Evolutionary conservation across 2,329 filamentous ascomycete species (phyloP), one percentile per base, ranked within the genome.

Genomic region (Byssochlamys sp.): DNA sequence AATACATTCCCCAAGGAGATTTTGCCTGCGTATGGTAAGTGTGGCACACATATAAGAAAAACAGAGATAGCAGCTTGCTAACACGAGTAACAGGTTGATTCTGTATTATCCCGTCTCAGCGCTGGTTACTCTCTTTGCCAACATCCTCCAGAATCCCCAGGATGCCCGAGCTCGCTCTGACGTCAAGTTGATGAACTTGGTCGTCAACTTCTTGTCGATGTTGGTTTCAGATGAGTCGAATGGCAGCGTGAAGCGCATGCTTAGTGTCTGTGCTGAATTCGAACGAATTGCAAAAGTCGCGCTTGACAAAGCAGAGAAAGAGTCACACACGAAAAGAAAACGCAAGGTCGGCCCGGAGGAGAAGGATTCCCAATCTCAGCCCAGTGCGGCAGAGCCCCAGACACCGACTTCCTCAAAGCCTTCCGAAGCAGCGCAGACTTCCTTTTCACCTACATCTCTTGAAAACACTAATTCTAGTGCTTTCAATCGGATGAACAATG

Each of bases 41-140:
- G 31, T 55, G 25, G 27, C 52, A 25, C 27, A 28, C 11, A n/a
- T 33, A 31, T 31, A 9, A 52, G 2, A 11, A 2, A n/a, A 14
- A 14, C 14, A 19, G 14, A 35, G 48, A 45, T 53, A 19, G 26
- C 19, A 54, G 25, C 63, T 65, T 58, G 29, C 29, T 31, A 31
- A 31, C 29, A 66, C 52, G 57, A 71, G 11, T 57, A 49, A 25
- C 53, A 84, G 82, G 90, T 82, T 99, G 69, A 90, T 96, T 63
- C 78, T 97, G 10, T 99, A 99, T 74, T 99, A 96, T 75, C 94
- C 94, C 0, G 91, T 99, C 7, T 95, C 94, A 0, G 89, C 94
- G 1, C 82, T 97, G 3, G 91, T 99, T 51, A 97, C 94, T 0
- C 78, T 99, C 1, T 99, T 99, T 67, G 91, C 92, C 59, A 96